Evolutionary conservation across 176 grass and related monocot species (phyloP).

Genomic region (Coix lacrymajobi): DNA sequence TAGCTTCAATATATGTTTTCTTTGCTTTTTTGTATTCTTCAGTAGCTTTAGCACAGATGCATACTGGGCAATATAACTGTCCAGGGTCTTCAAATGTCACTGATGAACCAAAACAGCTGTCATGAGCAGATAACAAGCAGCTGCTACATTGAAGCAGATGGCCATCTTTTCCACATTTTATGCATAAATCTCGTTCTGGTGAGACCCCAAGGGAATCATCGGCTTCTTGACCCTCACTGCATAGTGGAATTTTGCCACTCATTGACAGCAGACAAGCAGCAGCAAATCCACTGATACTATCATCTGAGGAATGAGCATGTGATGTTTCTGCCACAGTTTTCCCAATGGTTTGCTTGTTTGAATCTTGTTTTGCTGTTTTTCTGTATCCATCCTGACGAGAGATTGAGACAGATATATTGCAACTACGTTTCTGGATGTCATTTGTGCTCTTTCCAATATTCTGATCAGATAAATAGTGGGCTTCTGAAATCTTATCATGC

Average conservation of each 20-base stretch:
- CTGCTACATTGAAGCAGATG: conserved; percentile 41
- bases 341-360: conserved; percentile 1
- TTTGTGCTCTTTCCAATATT: conserved; percentile 23
- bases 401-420: background rate
- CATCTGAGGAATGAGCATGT: conserved; percentile 14
- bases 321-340: conserved; percentile 15
- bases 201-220: conserved; percentile 8
- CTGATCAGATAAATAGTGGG: background rate
- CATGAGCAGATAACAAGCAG: conserved; percentile 40
- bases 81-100: conserved; percentile 21
- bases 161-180: conserved; percentile 45
- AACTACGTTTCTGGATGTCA: background rate
- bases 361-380: background rate
- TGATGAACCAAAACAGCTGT: conserved; percentile 31
- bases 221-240: conserved; percentile 9
- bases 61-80: conserved; percentile 40
- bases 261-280: conserved; percentile 16
- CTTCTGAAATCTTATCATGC: conserved; percentile 19
- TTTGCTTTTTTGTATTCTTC: conserved; percentile 43
- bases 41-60: conserved; percentile 41
- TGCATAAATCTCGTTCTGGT: conserved; percentile 35
- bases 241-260: background rate
- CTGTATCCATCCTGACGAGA: conserved; percentile 1
- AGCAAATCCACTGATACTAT: conserved; percentile 12
- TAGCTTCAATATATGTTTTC: conserved; percentile 43